phyloP scores from a whole-genome alignment of 805 yeast species.

The Priceomyces haplophilus region DNA sequence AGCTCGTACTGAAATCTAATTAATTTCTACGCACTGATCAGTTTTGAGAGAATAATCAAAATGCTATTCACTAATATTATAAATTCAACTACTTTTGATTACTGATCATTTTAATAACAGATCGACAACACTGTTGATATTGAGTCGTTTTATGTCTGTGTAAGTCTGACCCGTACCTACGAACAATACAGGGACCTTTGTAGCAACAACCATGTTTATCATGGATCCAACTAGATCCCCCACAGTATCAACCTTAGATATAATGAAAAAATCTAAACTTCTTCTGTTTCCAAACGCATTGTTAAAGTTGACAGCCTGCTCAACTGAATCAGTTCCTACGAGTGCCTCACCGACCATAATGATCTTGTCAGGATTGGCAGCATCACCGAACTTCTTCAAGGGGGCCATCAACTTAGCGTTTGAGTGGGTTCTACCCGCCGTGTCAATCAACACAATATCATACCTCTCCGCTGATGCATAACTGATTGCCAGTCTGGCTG shows the following conservation, averaged over 20 bases:
- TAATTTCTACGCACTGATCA: too few relatives aligned
- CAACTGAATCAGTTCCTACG: constrained; percentile 95
- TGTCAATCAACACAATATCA: constrained; percentile 89
- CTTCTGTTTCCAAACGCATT: constrained; percentile 86
- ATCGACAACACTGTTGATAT: constrained; percentile 90
- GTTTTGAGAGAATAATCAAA: too few relatives aligned
- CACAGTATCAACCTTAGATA: constrained; percentile 94
- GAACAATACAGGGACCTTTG: constrained; percentile 90
- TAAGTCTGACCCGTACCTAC: constrained; percentile 97
- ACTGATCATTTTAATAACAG: constrained; percentile 61
- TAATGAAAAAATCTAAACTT: constrained; percentile 81
- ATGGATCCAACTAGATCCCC: constrained; percentile 95
- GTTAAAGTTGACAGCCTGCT: constrained; percentile 91
- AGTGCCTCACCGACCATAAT: constrained; percentile 99
- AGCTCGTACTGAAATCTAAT: too few relatives aligned
- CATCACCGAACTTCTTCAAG: constrained; percentile 87
- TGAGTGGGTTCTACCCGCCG: constrained; percentile 96
- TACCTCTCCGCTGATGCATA: constrained; percentile 66
- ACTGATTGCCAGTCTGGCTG: constrained; percentile 87
- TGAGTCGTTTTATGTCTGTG: constrained; percentile 85
- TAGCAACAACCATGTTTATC: constrained; percentile 96
- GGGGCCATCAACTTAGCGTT: constrained; percentile 96
- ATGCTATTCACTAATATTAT: too few relatives aligned
- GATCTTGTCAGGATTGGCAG: constrained; percentile 92
- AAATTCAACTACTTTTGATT: too few relatives aligned